Conservation (phyloP, 75 land plant species). For the Cupressus sempervirens region DNA sequence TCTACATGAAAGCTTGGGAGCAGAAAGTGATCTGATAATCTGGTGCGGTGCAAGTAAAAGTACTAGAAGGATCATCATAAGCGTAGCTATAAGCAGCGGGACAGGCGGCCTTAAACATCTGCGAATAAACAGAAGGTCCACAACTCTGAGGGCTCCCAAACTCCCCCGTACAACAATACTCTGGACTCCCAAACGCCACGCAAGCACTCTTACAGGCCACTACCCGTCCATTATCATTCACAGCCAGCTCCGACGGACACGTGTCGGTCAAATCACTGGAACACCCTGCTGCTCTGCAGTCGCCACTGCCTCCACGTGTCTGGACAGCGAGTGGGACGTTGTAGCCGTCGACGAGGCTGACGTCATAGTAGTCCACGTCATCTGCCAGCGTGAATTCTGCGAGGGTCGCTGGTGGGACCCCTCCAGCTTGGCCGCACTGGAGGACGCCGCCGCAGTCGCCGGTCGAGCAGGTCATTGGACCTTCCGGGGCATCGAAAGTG, state of each 20-base stretch:
- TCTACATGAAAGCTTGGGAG: neutral
- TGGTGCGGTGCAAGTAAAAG: constrained; percentile 62
- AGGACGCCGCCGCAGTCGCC: constrained; percentile 74
- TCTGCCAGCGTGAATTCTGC: constrained; percentile 49
- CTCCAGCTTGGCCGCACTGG: constrained; percentile 36
- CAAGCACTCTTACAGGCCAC: constrained; percentile 81
- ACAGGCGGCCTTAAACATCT: constrained; percentile 61
- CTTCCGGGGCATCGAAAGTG: constrained; percentile 37
- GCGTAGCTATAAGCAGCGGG: constrained; percentile 82
- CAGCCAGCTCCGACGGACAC: constrained; percentile 28
- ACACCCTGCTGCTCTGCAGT: constrained; percentile 39
- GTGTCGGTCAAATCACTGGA: constrained; percentile 22
- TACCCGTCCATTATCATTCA: constrained; percentile 29
- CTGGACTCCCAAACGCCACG: constrained; percentile 35
- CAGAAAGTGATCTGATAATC: constrained; percentile 55
- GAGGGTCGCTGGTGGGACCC: constrained; percentile 49
- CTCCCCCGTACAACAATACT: constrained; percentile 65
- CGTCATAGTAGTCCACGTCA: constrained; percentile 67
- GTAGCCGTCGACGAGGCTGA: constrained; percentile 77
- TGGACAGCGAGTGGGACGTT: constrained; percentile 26
- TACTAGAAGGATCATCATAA: constrained; percentile 65
- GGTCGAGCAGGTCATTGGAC: constrained; percentile 51
- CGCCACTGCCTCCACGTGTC: constrained; percentile 21
- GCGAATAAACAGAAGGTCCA: constrained; percentile 43
- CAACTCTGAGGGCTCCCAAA: constrained; percentile 40